phyloP scores from a whole-genome alignment of 1,284 basidiomycete genomes.

The Peniophora sp. region DNA sequence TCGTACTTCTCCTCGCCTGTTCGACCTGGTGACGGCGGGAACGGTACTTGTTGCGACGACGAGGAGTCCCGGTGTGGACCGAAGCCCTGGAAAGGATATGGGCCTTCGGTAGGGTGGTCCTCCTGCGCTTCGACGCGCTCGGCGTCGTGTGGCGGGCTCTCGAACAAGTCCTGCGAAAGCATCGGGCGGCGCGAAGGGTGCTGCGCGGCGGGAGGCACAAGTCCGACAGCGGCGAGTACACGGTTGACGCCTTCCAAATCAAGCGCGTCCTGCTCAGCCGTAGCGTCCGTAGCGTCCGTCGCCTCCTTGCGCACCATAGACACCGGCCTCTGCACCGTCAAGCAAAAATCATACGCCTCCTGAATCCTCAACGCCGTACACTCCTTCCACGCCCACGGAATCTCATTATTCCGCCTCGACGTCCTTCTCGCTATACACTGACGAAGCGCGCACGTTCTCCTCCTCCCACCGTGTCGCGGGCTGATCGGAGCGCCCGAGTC shows the following conservation, averaged over 20 bases:
- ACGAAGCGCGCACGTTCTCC: slow-evolving; percentile 51
- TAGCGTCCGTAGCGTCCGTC: slow-evolving; percentile 25
- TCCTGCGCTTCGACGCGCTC: slow-evolving; percentile 11
- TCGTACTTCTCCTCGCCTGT: slow-evolving; percentile 20
- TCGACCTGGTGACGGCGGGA: slow-evolving; percentile 52
- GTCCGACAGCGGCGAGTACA: slow-evolving; percentile 61
- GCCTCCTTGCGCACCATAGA: slow-evolving; percentile 26
- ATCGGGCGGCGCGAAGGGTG: slow-evolving; percentile 44
- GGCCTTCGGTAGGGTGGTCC: slow-evolving; percentile 8
- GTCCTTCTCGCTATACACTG: slow-evolving; percentile 38
- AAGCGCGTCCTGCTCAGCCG: neutral
- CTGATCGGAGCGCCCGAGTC: too few relatives aligned
- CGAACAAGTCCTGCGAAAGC: slow-evolving; percentile 56
- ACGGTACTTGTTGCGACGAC: slow-evolving; percentile 55
- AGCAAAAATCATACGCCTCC: slow-evolving; percentile 75
- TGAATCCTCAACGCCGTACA: slow-evolving; percentile 63
- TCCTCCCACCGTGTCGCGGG: slow-evolving; percentile 77
- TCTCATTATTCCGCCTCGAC: slow-evolving; percentile 39
- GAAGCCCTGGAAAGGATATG: slow-evolving; percentile 56
- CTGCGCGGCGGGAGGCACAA: slow-evolving; percentile 38
- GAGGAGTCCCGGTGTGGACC: slow-evolving; percentile 41
- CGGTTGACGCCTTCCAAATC: slow-evolving; percentile 50
- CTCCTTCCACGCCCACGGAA: slow-evolving; percentile 73
- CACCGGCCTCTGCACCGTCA: slow-evolving; percentile 38
- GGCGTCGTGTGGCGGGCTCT: slow-evolving; percentile 30